Conservation (phyloP, 305 asterid genomes). For the Fraxinus ornus region DNA sequence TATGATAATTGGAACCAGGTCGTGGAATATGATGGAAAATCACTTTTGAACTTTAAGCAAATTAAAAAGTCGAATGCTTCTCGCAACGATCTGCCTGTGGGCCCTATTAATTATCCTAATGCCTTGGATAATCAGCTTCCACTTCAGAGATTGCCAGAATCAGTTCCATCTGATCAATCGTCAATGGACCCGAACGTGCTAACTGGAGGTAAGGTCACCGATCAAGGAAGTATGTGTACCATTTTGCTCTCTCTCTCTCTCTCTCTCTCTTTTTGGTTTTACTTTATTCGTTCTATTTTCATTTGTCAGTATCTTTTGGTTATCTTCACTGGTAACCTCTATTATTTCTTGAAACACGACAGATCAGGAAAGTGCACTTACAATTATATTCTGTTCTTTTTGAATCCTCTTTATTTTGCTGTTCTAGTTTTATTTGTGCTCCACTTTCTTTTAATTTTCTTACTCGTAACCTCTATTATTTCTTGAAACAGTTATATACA, state of each 20-base stretch:
- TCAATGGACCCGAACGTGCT: slow-evolving; percentile 53
- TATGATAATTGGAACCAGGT: slow-evolving; percentile 90
- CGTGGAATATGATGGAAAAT: slow-evolving; percentile 91
- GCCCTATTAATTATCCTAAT: slow-evolving; percentile 55
- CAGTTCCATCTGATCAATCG: slow-evolving; percentile 51
- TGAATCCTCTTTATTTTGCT: neutral
- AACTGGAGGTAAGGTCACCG: slow-evolving; percentile 53
- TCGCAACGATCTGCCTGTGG: slow-evolving; percentile 50
- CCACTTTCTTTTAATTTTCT: neutral
- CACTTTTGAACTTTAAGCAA: slow-evolving; percentile 71
- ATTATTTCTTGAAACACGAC: neutral
- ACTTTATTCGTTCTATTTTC: neutral
- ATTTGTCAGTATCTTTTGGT: neutral
- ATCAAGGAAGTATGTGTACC: neutral
- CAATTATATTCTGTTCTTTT: neutral
- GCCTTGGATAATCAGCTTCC: slow-evolving; percentile 57
- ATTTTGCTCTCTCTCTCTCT: neutral
- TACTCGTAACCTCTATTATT: neutral
- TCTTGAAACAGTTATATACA: neutral
- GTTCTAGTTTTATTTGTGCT: neutral
- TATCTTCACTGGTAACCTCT: neutral
- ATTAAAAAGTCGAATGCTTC: slow-evolving; percentile 44
- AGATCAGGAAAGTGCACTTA: neutral
- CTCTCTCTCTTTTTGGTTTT: neutral
- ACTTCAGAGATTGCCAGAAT: slow-evolving; percentile 44